A percentile compares a stretch with the other conserved stretches of the same genome.
phyloP scores from a whole-genome alignment of 2,329 filamentous ascomycete species.

The Neonectria faginata region DNA sequence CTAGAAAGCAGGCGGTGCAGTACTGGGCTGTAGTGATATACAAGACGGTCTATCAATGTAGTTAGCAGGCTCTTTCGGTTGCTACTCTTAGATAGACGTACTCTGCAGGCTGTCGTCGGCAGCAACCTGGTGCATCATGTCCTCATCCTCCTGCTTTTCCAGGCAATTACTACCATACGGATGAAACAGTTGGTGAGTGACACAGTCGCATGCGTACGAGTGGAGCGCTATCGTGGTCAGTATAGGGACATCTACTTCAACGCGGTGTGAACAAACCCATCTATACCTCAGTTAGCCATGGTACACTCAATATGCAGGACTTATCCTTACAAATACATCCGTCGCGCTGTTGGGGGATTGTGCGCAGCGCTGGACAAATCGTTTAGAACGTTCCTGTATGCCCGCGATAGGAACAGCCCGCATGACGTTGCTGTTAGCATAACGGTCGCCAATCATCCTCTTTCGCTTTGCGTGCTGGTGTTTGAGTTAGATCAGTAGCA shows the following conservation, averaged over 20 bases:
- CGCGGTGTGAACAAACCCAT: slow-evolving; percentile 44
- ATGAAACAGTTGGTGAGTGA: slow-evolving; percentile 77
- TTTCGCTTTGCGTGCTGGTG: slow-evolving; percentile 71
- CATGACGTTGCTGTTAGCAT: slow-evolving; percentile 76
- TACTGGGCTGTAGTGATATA: slow-evolving; percentile 67
- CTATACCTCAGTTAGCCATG: slow-evolving; percentile 37
- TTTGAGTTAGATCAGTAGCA: slow-evolving; percentile 5
- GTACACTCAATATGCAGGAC: no score
- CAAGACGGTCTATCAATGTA: slow-evolving; percentile 63
- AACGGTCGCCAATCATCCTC: slow-evolving; percentile 72
- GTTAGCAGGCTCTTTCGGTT: slow-evolving; percentile 24
- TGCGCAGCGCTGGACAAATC: slow-evolving; percentile 66
- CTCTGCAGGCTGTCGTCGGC: slow-evolving; percentile 76
- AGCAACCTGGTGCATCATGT: slow-evolving; percentile 76
- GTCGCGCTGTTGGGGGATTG: slow-evolving; percentile 58
- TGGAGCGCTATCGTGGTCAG: slow-evolving; percentile 60
- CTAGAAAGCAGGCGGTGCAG: slow-evolving; percentile 61
- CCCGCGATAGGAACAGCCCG: slow-evolving; percentile 65
- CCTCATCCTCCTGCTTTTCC: slow-evolving; percentile 64
- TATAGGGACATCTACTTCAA: not conserved
- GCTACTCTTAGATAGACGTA: slow-evolving; percentile 50
- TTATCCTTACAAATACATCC: slow-evolving; percentile 69
- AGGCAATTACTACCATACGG: slow-evolving; percentile 73
- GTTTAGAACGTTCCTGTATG: slow-evolving; percentile 66
- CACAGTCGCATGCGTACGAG: slow-evolving; percentile 76